phyloP scores from a whole-genome alignment of 768 basidiomycete genomes.

The Calocybe cyanea region DNA sequence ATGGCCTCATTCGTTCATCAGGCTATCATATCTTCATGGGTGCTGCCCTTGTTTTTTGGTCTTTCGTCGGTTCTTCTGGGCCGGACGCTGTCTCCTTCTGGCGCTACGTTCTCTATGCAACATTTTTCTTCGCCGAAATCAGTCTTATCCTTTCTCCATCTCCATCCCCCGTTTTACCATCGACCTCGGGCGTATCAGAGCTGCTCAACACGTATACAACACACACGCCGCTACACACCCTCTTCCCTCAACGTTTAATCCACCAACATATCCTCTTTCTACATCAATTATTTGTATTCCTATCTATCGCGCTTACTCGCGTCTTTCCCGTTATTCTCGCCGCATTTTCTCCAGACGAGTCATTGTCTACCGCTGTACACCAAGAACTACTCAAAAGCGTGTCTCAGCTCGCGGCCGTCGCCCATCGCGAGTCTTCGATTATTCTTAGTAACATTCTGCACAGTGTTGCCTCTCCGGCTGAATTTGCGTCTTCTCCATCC shows the following conservation, averaged over 20 bases:
- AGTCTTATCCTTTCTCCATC: conserved; percentile 61
- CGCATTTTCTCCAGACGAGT: conserved; percentile 47
- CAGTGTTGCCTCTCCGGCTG: conserved; percentile 37
- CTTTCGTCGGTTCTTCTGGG: conserved; percentile 46
- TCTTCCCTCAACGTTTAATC: conserved; percentile 64
- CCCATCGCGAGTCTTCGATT: conserved; percentile 59
- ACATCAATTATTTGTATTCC: conserved; percentile 72
- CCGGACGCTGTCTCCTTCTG: conserved; percentile 65
- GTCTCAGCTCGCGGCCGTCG: conserved; percentile 26
- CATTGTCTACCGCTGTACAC: conserved; percentile 33
- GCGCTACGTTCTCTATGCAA: conserved; percentile 73
- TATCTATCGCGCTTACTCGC: conserved; percentile 67
- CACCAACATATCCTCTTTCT: conserved; percentile 78
- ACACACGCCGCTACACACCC: conserved; percentile 16
- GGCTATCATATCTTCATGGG: conserved; percentile 67
- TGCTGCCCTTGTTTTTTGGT: conserved; percentile 56
- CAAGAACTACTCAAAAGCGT: conserved; percentile 41
- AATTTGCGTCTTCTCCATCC: conserved; percentile 9
- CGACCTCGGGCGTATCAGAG: conserved; percentile 16
- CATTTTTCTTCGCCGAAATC: conserved; percentile 59
- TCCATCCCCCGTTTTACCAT: conserved; percentile 24
- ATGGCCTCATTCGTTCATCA: conserved; percentile 57
- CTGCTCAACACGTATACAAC: conserved; percentile 23
- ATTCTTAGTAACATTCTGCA: conserved; percentile 54
- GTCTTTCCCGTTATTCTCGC: conserved; percentile 69